Evolutionary conservation across 2,329 filamentous ascomycete genomes (phyloP).

Genomic region (Stromatinia cepivora): DNA sequence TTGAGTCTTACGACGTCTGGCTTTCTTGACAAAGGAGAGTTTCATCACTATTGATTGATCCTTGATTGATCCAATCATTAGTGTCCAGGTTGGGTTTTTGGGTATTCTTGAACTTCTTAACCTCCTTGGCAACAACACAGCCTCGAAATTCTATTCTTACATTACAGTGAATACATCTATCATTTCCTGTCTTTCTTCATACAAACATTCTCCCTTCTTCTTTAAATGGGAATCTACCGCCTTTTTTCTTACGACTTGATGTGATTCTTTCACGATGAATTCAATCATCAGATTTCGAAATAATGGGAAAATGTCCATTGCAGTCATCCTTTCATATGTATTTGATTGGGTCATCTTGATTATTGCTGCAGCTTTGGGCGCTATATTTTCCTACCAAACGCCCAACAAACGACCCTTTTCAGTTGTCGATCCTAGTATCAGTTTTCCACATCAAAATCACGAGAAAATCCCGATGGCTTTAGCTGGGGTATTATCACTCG

Average conservation of each 20-base stretch:
- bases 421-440: conserved; percentile 72
- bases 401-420: conserved; percentile 73
- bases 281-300: conserved; percentile 12
- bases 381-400: conserved; percentile 35
- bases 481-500: conserved; percentile 62
- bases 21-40: neutral
- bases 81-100: neutral
- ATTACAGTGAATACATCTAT: neutral
- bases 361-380: conserved; percentile 11
- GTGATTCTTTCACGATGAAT: conserved; percentile 15
- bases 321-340: conserved; percentile 21
- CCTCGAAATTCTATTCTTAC: conserved; percentile 3
- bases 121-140: conserved; percentile 10
- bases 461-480: conserved; percentile 72
- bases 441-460: conserved; percentile 67
- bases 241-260: neutral
- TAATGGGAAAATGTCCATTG: conserved; percentile 13
- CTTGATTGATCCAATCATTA: neutral
- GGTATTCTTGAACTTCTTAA: neutral
- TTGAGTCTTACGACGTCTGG: neutral
- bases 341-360: conserved; percentile 22
- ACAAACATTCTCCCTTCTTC: neutral
- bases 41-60: neutral
- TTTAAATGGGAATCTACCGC: neutral
- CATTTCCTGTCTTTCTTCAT: neutral